A percentile compares a stretch with the other conserved stretches of the same genome.
Conservation (phyloP, 177 flowering plant species). For the Vitis hybrid region DNA sequence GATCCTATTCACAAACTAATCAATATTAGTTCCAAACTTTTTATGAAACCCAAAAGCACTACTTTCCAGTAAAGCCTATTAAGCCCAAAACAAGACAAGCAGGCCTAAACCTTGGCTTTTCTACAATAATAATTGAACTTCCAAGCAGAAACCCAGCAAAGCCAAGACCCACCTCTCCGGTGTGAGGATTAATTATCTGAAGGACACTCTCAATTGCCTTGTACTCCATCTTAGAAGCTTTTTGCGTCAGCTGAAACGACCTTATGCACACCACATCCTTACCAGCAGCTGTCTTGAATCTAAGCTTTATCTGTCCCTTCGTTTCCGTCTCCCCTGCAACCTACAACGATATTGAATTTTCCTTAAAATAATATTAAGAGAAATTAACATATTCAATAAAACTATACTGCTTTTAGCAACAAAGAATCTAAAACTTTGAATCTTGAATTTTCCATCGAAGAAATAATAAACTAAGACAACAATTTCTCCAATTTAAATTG, state of each 20-base stretch:
- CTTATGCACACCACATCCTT: slow-evolving; percentile 97
- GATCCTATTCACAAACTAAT: too few relatives aligned
- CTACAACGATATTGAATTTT: slow-evolving; percentile 31
- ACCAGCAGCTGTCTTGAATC: slow-evolving; percentile 93
- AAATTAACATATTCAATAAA: too few relatives aligned
- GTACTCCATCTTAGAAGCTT: slow-evolving; percentile 93
- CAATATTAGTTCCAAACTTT: too few relatives aligned
- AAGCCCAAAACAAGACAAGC: neutral
- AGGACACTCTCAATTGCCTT: slow-evolving; percentile 96
- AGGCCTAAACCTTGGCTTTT: neutral
- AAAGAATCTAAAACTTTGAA: too few relatives aligned
- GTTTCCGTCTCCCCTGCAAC: slow-evolving; percentile 99
- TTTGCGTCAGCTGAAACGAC: slow-evolving; percentile 94
- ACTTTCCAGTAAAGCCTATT: too few relatives aligned
- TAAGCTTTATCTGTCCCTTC: slow-evolving; percentile 87
- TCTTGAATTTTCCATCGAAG: too few relatives aligned
- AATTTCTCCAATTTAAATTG: too few relatives aligned
- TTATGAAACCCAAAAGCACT: too few relatives aligned
- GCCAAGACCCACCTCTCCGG: slow-evolving; percentile 63
- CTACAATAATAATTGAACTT: neutral
- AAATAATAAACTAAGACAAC: too few relatives aligned
- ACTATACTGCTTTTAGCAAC: too few relatives aligned
- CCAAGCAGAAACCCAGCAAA: neutral
- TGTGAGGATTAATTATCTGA: slow-evolving; percentile 92
- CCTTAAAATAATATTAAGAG: too few relatives aligned